phyloP scores from a whole-genome alignment of 2,329 filamentous ascomycete genomes.

The Neurospora sp. region DNA sequence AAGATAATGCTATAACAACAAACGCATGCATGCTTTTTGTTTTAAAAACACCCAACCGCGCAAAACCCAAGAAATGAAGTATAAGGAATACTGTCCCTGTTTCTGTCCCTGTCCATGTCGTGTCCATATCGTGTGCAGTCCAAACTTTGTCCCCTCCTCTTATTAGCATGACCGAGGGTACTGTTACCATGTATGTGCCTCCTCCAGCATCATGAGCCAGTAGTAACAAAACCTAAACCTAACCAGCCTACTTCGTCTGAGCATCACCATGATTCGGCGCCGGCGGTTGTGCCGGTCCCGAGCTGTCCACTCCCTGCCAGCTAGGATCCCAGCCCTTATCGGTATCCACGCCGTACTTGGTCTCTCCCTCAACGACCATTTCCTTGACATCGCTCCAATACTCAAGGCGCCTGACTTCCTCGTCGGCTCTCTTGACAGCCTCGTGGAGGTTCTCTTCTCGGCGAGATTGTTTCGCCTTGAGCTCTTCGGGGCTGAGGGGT shows the following conservation, averaged over 20 bases:
- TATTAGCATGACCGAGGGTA: neutral
- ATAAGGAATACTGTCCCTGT: neutral
- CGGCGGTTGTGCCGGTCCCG: conserved; percentile 33
- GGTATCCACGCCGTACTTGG: conserved; percentile 32
- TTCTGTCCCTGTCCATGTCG: neutral
- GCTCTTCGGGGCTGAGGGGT: conserved; percentile 1
- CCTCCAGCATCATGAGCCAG: neutral
- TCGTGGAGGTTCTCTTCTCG: conserved; percentile 60
- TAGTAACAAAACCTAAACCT: no score
- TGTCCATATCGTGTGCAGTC: neutral
- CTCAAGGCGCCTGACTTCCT: conserved; percentile 69
- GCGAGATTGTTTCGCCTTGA: conserved; percentile 17
- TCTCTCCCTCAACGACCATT: conserved; percentile 47
- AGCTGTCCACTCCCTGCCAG: conserved; percentile 44
- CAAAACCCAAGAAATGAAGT: neutral
- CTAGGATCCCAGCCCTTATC: conserved; percentile 32
- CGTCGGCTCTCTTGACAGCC: conserved; percentile 66
- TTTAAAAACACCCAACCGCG: neutral
- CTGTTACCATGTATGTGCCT: neutral
- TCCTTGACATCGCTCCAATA: conserved; percentile 80
- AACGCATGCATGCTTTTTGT: neutral
- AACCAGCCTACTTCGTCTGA: neutral
- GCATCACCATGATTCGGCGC: conserved; percentile 8
- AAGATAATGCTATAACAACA: neutral
- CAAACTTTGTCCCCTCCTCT: neutral